Conservation (phyloP, 177 flowering plant genomes). For the Vitis hybrid region DNA sequence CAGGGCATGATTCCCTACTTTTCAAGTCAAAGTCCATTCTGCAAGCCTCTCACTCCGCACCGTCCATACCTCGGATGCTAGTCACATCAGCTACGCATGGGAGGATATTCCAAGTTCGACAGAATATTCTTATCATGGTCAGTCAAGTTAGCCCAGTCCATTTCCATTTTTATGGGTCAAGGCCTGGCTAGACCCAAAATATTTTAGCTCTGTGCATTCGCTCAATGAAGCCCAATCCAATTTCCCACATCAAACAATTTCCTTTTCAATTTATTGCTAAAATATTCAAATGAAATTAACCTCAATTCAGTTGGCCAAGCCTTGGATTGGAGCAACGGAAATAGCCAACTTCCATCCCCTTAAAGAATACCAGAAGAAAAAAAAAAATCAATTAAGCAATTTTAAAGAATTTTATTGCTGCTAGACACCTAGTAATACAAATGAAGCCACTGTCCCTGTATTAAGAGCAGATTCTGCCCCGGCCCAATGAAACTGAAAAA, state of each 20-base stretch:
- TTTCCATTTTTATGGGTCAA: neutral
- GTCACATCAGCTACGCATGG: slow-evolving; percentile 4
- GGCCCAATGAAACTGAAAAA: neutral
- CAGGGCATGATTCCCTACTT: too few relatives aligned
- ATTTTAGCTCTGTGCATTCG: too few relatives aligned
- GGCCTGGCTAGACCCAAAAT: too few relatives aligned
- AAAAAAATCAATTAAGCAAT: neutral
- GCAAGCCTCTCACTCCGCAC: neutral
- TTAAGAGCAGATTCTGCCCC: neutral
- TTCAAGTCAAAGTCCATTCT: neutral
- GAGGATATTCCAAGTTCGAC: neutral
- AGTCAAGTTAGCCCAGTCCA: neutral
- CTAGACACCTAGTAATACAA: slow-evolving; percentile 2
- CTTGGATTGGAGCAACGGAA: too few relatives aligned
- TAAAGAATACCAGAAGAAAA: neutral
- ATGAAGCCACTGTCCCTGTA: neutral
- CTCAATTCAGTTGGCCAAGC: neutral
- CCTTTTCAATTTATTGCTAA: too few relatives aligned
- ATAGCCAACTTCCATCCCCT: neutral
- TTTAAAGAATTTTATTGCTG: neutral
- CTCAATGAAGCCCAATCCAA: too few relatives aligned
- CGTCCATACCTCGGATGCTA: slow-evolving; percentile 3
- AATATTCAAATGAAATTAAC: neutral
- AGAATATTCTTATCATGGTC: neutral
- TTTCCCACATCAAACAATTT: too few relatives aligned